Evolutionary conservation across 129 eudicot species (phyloP).

Genomic region (Helianthus annuus): DNA sequence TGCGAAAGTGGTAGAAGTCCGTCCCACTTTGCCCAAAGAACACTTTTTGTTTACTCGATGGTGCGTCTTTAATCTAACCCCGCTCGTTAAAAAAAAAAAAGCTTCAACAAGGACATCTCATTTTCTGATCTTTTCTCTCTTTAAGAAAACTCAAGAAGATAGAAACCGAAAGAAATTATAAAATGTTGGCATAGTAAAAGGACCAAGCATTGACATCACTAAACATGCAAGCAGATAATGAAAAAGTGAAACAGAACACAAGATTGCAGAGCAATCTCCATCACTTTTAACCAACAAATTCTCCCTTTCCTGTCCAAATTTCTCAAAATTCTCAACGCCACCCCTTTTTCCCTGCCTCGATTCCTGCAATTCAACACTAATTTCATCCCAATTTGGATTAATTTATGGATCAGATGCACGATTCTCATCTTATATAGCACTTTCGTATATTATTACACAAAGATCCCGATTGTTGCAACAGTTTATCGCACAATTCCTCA

Average conservation of each 20-base stretch:
- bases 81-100: too few relatives aligned
- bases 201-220: background rate
- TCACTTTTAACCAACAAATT: constrained; percentile 17
- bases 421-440: constrained; percentile 24
- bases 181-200: background rate
- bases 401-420: constrained; percentile 19
- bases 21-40: too few relatives aligned
- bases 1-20: too few relatives aligned
- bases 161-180: background rate
- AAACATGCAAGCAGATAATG: background rate
- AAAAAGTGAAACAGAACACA: constrained; percentile 13
- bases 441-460: constrained; percentile 13
- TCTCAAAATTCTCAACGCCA: constrained; percentile 15
- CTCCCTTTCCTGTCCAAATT: constrained; percentile 2
- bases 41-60: too few relatives aligned
- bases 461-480: constrained; percentile 22
- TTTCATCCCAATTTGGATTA: constrained; percentile 12
- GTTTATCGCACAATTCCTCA: background rate
- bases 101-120: too few relatives aligned
- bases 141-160: too few relatives aligned
- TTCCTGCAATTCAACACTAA: constrained; percentile 18
- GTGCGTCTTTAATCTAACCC: too few relatives aligned
- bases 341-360: constrained; percentile 29
- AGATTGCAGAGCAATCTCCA: constrained; percentile 11
- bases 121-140: too few relatives aligned